phyloP scores from a whole-genome alignment of 192 early-diverging fungal species.

The Coemansia asiatica region DNA sequence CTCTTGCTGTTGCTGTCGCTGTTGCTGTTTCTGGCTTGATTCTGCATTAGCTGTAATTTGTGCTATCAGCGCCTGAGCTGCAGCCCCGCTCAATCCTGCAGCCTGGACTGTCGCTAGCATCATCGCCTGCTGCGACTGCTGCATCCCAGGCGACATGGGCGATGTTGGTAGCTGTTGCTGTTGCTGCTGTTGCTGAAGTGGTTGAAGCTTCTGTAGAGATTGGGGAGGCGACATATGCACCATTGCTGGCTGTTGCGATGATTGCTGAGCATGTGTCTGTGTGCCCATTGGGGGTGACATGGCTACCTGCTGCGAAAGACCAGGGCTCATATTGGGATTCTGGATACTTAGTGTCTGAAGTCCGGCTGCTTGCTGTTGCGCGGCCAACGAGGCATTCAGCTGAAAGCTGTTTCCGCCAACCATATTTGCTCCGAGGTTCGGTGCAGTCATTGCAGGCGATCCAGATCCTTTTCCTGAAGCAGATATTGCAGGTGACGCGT shows the following conservation, averaged over 20 bases:
- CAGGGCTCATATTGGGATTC: slow-evolving; percentile 18
- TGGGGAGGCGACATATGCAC: slow-evolving; percentile 12
- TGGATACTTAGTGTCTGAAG: slow-evolving; percentile 5
- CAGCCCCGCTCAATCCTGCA: slow-evolving; percentile 32
- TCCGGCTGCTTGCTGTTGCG: slow-evolving; percentile 8
- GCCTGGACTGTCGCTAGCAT: slow-evolving; percentile 43
- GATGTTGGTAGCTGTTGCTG: slow-evolving; percentile 9
- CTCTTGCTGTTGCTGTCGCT: neutral
- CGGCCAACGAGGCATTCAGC: slow-evolving; percentile 1
- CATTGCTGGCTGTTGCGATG: slow-evolving; percentile 7
- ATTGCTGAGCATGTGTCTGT: slow-evolving; percentile 12
- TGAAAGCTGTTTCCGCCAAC: slow-evolving; percentile 9
- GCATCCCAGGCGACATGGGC: slow-evolving; percentile 17
- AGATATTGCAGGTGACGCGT: slow-evolving; percentile 2
- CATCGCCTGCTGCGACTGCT: slow-evolving; percentile 41
- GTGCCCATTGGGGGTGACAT: slow-evolving; percentile 21
- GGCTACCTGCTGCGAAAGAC: slow-evolving; percentile 11
- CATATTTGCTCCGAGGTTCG: slow-evolving; percentile 3
- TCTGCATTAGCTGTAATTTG: slow-evolving; percentile 40
- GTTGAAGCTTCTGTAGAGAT: slow-evolving; percentile 8
- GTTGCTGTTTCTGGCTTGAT: slow-evolving; percentile 22
- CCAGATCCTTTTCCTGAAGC: slow-evolving; percentile 1
- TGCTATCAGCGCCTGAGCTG: slow-evolving; percentile 40
- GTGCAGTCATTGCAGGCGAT: slow-evolving; percentile 19
- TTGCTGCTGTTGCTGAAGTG: slow-evolving; percentile 11